Percentiles rank a stretch among this genome's conserved stretches.
Evolutionary conservation across 805 yeast species (phyloP).

Genomic region (Lachancea mirantina): DNA sequence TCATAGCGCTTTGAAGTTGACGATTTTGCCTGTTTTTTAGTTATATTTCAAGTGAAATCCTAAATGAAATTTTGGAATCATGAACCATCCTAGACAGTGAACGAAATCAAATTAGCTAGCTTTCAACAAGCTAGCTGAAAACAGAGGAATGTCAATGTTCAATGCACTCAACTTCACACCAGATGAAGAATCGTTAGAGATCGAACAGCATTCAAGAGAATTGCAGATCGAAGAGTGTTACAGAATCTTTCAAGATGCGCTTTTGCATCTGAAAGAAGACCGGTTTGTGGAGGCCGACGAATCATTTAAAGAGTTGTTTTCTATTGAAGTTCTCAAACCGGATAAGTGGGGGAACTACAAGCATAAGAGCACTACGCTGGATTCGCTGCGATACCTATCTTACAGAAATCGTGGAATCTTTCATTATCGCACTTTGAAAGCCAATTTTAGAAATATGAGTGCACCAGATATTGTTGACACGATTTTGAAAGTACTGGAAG

Average conservation of each 20-base stretch:
- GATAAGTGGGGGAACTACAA: conserved; percentile 34
- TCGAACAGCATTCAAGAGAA: conserved; percentile 87
- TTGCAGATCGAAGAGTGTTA: conserved; percentile 83
- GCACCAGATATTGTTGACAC: conserved; percentile 36
- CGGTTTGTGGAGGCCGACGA: conserved; percentile 43
- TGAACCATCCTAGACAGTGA: neutral
- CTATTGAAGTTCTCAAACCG: conserved; percentile 55
- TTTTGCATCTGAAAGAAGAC: conserved; percentile 48
- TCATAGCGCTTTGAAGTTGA: conserved; percentile 7
- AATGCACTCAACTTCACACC: conserved; percentile 73
- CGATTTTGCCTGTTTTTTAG: too few species aligned
- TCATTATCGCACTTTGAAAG: conserved; percentile 37
- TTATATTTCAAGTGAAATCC: neutral
- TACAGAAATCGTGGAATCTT: conserved; percentile 78
- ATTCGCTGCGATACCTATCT: conserved; percentile 66
- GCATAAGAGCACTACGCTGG: conserved; percentile 55
- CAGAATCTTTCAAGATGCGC: conserved; percentile 63
- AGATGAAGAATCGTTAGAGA: conserved; percentile 59
- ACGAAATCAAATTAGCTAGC: neutral
- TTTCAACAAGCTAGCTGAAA: neutral
- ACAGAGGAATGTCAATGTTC: conserved; percentile 51
- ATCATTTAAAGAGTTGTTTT: conserved; percentile 56
- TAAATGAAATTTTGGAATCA: neutral
- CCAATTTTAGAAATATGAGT: conserved; percentile 19
- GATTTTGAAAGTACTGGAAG: conserved; percentile 45